Percentiles rank a stretch among this genome's conserved stretches.
These are phyloP conservation scores for Colletotrichum limetticola DNA, from an alignment of 2,329 filamentous ascomycete genomes.

Conservation along the genomic window DNA sequence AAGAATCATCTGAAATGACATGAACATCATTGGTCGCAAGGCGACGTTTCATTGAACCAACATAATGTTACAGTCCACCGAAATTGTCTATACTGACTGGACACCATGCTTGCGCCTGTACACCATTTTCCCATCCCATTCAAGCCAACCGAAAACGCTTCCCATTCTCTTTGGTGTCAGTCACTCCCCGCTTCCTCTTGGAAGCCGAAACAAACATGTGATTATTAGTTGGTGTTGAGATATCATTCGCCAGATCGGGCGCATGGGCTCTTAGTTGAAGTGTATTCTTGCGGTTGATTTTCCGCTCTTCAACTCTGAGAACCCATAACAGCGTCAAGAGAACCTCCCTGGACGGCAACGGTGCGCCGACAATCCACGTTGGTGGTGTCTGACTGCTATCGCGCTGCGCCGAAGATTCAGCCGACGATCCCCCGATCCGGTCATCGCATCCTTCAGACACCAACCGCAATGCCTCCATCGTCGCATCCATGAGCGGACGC, in stretches of 20 bases:
- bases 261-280: not conserved
- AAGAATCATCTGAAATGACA: not conserved
- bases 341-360: conserved; percentile 58
- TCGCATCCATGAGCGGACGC: conserved; percentile 80
- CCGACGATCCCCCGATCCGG: conserved; percentile 52
- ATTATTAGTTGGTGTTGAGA: conserved; percentile 7
- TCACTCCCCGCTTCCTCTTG: conserved; percentile 26
- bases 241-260: conserved; percentile 7
- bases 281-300: conserved; percentile 38
- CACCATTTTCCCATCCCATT: conserved; percentile 11
- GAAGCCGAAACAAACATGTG: conserved; percentile 17
- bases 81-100: not conserved
- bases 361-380: conserved; percentile 49
- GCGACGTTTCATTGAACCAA: conserved; percentile 1
- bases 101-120: conserved; percentile 13
- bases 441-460: conserved; percentile 67
- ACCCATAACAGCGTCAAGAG: conserved; percentile 61
- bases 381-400: conserved; percentile 48
- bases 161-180: conserved; percentile 6
- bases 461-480: conserved; percentile 78
- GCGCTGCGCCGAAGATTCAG: conserved; percentile 49
- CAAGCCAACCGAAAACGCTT: conserved; percentile 32
- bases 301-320: conserved; percentile 54
- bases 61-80: conserved; percentile 18
- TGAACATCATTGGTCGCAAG: conserved; percentile 7